Conservation (phyloP, 371 early-diverging fungal species). For the Mortierella sp. region DNA sequence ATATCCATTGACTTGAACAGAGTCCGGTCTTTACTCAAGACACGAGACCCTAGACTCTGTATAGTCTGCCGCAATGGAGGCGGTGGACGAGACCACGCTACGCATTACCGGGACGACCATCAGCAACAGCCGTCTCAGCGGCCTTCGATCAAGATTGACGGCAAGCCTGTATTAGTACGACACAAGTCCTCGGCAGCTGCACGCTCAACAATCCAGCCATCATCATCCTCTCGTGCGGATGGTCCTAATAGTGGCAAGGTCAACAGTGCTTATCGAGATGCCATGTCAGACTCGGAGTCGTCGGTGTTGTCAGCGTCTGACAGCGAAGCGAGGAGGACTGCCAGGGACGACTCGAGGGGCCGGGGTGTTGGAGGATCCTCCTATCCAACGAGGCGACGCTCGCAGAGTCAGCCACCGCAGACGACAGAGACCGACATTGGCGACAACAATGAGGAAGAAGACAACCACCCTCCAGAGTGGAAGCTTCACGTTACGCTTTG, state of each 20-base stretch:
- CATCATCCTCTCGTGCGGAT: not conserved
- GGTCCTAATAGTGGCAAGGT: not conserved
- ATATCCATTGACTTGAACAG: slow-evolving; percentile 33
- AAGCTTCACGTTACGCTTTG: slow-evolving; percentile 19
- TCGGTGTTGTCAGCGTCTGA: not conserved
- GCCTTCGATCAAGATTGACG: slow-evolving; percentile 4
- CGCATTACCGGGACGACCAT: slow-evolving; percentile 13
- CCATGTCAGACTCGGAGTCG: not conserved
- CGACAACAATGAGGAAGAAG: not conserved
- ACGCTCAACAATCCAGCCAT: not conserved
- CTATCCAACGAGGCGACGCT: not conserved
- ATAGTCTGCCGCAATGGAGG: slow-evolving; percentile 38
- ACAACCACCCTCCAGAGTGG: slow-evolving; percentile 21
- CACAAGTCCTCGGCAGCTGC: not conserved
- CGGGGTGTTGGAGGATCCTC: not conserved
- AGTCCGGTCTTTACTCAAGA: slow-evolving; percentile 37
- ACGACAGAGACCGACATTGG: not conserved
- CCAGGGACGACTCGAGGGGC: not conserved
- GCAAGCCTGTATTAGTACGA: slow-evolving; percentile 1
- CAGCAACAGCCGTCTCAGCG: not conserved
- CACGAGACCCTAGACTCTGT: slow-evolving; percentile 38
- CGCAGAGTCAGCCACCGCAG: not conserved
- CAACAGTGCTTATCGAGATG: not conserved
- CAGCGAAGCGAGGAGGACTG: not conserved
- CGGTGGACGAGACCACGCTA: not conserved